Evolutionary conservation across 2,329 filamentous ascomycete species (phyloP).

Genomic region (Ophioceras dolichostomum): DNA sequence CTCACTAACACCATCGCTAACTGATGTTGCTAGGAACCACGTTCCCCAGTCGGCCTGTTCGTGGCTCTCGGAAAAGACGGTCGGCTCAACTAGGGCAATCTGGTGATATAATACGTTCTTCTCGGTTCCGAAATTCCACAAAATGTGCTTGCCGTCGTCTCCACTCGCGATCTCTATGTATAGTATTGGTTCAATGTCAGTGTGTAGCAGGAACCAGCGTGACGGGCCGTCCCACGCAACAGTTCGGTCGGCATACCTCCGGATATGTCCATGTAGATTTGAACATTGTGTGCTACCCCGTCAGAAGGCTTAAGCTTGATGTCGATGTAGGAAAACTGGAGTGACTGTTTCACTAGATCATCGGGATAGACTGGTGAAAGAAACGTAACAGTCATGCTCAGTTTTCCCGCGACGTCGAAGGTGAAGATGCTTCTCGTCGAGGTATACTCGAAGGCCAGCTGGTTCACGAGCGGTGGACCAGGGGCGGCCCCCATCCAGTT

Average conservation of each 20-base stretch:
- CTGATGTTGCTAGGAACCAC: conserved; percentile 61
- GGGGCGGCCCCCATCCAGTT: conserved; percentile 55
- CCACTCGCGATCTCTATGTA: conserved; percentile 64
- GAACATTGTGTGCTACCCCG: conserved; percentile 47
- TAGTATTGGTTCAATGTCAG: too few relatives aligned
- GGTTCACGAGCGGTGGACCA: conserved; percentile 37
- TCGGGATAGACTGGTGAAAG: conserved; percentile 56
- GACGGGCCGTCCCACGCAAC: too few relatives aligned
- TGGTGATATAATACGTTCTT: conserved; percentile 50
- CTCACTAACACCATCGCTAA: conserved; percentile 29
- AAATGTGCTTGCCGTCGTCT: conserved; percentile 37
- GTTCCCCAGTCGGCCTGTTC: conserved; percentile 75
- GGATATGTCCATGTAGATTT: conserved; percentile 62
- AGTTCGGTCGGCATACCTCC: conserved; percentile 51
- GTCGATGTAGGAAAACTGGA: conserved; percentile 59
- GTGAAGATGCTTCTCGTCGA: conserved; percentile 61
- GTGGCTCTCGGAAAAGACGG: conserved; percentile 51
- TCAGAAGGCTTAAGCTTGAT: conserved; percentile 51
- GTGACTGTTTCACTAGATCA: conserved; percentile 54
- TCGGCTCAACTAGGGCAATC: conserved; percentile 46
- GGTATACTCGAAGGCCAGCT: conserved; percentile 56
- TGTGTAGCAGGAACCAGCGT: too few relatives aligned
- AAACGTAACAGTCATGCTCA: conserved; percentile 57
- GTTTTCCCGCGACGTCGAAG: conserved; percentile 47
- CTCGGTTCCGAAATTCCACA: conserved; percentile 47